Evolutionary conservation across 1,139 yeast genomes (phyloP).

Genomic region (Lodderomyces jiufengensis): DNA sequence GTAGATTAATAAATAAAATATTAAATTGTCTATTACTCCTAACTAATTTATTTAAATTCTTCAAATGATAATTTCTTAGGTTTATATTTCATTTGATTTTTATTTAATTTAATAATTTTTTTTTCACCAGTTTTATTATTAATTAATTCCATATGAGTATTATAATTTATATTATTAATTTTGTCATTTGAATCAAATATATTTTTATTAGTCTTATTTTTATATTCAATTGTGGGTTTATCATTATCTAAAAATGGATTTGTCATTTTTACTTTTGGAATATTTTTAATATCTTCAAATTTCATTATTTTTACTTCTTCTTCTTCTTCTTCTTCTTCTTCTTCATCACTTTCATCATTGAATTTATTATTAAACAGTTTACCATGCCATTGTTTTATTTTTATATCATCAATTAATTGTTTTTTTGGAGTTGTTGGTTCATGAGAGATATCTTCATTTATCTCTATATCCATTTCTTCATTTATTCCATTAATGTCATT

Average conservation of each 20-base stretch:
- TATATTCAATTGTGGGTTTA: background rate
- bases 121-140: constrained; percentile 39
- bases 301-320: constrained; percentile 23
- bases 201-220: constrained; percentile 2
- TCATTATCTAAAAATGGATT: constrained; percentile 14
- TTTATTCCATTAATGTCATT: constrained; percentile 16
- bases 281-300: constrained; percentile 6
- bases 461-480: constrained; percentile 17
- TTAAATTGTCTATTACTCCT: too few species aligned
- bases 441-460: constrained; percentile 6
- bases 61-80: constrained; percentile 34
- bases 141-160: constrained; percentile 38
- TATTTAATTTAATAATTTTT: constrained; percentile 30
- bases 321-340: constrained; percentile 1
- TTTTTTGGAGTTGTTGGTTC: constrained; percentile 31
- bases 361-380: constrained; percentile 24
- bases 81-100: constrained; percentile 33
- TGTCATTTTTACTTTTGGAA: constrained; percentile 8
- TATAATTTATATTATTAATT: constrained; percentile 26
- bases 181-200: background rate
- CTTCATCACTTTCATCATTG: constrained; percentile 33
- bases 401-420: constrained; percentile 29
- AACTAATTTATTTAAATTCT: background rate
- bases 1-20: background rate
- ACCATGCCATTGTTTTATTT: constrained; percentile 38